Conservation (phyloP, 306 rosid genomes). For the Benincasa hispida region DNA sequence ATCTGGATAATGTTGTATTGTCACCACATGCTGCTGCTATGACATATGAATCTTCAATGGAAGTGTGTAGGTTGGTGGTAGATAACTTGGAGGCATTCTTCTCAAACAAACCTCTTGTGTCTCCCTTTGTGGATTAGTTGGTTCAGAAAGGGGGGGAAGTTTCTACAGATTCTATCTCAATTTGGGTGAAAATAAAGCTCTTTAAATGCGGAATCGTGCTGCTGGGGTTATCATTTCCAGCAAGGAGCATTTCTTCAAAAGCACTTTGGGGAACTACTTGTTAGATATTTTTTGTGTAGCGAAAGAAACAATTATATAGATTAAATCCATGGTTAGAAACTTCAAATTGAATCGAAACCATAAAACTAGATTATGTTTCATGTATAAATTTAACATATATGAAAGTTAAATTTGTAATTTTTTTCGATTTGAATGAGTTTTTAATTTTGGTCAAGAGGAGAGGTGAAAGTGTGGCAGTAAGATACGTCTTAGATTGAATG, state of each 20-base stretch:
- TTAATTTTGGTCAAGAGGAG: too few species aligned
- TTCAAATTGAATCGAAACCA: too few species aligned
- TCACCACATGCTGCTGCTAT: slow-evolving; percentile 6
- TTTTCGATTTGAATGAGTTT: too few species aligned
- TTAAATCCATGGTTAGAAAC: too few species aligned
- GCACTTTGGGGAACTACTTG: neutral
- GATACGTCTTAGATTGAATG: neutral
- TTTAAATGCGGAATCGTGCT: neutral
- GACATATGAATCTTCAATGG: slow-evolving; percentile 7
- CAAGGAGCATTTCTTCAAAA: neutral
- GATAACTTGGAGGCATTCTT: slow-evolving; percentile 24
- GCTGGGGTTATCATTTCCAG: neutral
- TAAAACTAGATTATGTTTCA: too few species aligned
- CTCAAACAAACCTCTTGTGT: slow-evolving; percentile 15
- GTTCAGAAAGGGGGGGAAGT: too few species aligned
- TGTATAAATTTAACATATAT: too few species aligned
- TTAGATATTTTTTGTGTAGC: too few species aligned
- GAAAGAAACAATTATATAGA: too few species aligned
- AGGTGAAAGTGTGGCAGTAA: neutral
- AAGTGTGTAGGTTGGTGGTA: neutral
- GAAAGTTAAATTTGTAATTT: too few species aligned
- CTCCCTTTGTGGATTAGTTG: slow-evolving; percentile 15
- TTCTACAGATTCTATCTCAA: neutral
- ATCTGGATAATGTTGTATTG: slow-evolving; percentile 36
- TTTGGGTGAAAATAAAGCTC: neutral